Evolutionary conservation across 2,329 filamentous ascomycete genomes (phyloP), one percentile per base, ranked within the genome.

Genomic region (Fusarium sp.): DNA sequence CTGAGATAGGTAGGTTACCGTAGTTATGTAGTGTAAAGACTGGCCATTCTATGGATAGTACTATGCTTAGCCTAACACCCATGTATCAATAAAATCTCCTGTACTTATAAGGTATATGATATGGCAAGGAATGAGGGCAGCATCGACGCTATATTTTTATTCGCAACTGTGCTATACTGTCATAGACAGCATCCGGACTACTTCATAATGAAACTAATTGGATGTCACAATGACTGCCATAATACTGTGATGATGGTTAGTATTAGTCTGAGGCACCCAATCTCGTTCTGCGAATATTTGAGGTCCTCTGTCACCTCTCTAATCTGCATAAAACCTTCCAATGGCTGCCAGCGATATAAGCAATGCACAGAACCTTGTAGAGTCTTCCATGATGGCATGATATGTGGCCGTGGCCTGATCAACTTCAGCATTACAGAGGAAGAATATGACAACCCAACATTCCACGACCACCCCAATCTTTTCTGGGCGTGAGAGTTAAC

Each of bases 391-490:
- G 16, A 22, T 22, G 29, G 18, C 18, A 12, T 32, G n/a, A 15
- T 10, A 38, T 25, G 30, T 25, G 22, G 22, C 22, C 12, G 22
- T 51, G 48, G 16, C 15, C 22, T 51, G 30, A 49, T 34, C 20
- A 20, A 18, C 18, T 38, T 25, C 55, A 44, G 32, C 20, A 22
- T 57, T 83, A 97, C 60, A 97, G 73, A 27, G 93, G 94, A 71
- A 97, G 82, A 69, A 98, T 88, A 82, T 98, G 94, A 79, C 95
- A 99, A 58, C 95, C 95, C 75, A 99, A 83, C 79, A 97, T 83
- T 15, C 95, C 96, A 79, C 94, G 87, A 30, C 96, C 96, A 72
- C 95, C 95, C 95, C 96, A 99, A 77, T 94, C 86, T 46, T 89
- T 88, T 74, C 89, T 87, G 56, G 95, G 95, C 49, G 85, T 93